Percentiles rank a stretch among this genome's conserved stretches.
Evolutionary conservation across 2,329 filamentous ascomycete species (phyloP).

Genomic region (Cercospora beticola): DNA sequence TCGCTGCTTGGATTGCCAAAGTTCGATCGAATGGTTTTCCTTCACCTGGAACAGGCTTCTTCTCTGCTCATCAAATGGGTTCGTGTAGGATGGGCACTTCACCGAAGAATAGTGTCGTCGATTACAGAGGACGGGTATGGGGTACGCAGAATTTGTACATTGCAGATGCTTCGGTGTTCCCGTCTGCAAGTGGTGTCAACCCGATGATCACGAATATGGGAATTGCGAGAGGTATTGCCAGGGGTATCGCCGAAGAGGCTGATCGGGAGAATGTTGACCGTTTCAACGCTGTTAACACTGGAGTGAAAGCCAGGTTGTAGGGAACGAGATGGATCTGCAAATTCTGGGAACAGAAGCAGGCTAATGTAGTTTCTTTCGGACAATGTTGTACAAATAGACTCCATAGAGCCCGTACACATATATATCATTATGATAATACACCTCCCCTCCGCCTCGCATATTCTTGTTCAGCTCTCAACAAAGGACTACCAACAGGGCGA

Average conservation of each 20-base stretch:
- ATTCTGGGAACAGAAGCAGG: too few species aligned
- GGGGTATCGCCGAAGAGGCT: constrained; percentile 47
- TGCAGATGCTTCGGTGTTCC: constrained; percentile 73
- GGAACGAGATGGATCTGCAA: too few species aligned
- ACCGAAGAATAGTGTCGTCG: constrained; percentile 46
- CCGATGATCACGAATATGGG: constrained; percentile 79
- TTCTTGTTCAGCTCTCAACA: constrained; percentile 6
- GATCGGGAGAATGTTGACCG: constrained; percentile 1
- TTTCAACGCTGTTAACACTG: constrained; percentile 4
- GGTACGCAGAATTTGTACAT: constrained; percentile 65
- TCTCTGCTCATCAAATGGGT: constrained; percentile 80
- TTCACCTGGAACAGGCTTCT: constrained; percentile 54
- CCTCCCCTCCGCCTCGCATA: neutral
- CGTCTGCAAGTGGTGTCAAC: constrained; percentile 74
- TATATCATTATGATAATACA: neutral
- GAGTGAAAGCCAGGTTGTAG: constrained; percentile 13
- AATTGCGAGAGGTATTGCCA: constrained; percentile 64
- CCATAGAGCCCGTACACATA: neutral
- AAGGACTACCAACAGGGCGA: constrained; percentile 2
- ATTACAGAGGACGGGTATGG: constrained; percentile 56
- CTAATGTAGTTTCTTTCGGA: neutral
- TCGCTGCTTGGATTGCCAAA: constrained; percentile 60
- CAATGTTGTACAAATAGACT: neutral
- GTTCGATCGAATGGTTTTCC: constrained; percentile 53
- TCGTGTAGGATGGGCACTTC: constrained; percentile 67